Conservation (phyloP, 179 eudicot species). For the Gypsophila paniculata region DNA sequence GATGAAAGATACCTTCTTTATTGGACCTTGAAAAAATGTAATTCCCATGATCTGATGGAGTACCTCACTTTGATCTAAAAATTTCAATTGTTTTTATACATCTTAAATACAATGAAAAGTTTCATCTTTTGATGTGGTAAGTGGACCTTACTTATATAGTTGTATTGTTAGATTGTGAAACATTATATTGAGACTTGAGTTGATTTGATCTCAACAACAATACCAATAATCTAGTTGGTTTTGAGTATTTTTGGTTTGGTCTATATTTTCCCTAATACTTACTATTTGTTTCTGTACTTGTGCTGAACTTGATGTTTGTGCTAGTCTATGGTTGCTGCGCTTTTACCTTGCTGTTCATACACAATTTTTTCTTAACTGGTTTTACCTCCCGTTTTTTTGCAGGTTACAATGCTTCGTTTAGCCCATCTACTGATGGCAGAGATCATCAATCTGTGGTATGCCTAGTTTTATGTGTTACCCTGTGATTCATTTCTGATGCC, state of each 20-base stretch:
- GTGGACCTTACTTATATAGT: neutral
- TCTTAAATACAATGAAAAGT: no score
- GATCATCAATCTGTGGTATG: conserved; percentile 45
- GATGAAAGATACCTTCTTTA: no score
- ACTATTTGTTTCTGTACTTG: neutral
- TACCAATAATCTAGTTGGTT: no score
- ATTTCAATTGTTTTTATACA: no score
- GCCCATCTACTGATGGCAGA: conserved; percentile 37
- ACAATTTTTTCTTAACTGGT: neutral
- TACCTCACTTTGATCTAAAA: no score
- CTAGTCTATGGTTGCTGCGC: neutral
- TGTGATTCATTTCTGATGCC: no score
- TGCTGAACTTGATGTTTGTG: neutral
- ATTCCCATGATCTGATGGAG: no score
- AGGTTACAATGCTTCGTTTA: conserved; percentile 51
- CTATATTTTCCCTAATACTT: neutral
- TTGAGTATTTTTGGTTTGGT: no score
- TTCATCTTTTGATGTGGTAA: neutral
- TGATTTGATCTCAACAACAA: no score
- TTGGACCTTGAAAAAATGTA: no score
- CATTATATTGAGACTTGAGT: no score
- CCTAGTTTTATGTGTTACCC: conserved; percentile 1
- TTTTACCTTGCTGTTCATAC: neutral
- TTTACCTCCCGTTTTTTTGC: conserved; percentile 20
- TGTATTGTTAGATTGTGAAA: no score